These are phyloP conservation scores for Pseudopithomyces maydicus DNA, from an alignment of 2,329 filamentous ascomycete species.

Conservation along the genomic window DNA sequence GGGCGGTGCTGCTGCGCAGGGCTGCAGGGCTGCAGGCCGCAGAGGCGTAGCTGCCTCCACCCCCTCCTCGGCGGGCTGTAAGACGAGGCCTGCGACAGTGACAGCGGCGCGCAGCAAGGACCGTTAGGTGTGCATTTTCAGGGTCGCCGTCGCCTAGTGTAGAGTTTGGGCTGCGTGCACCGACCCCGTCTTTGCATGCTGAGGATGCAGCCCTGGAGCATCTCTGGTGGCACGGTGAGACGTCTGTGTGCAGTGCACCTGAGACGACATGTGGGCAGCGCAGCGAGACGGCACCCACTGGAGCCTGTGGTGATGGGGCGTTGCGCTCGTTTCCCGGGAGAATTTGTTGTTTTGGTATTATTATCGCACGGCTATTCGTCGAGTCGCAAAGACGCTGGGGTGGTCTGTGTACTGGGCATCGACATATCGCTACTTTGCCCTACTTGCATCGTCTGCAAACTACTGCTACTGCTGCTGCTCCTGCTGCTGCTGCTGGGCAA, in stretches of 20 bases:
- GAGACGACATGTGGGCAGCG: slow-evolving; percentile 4
- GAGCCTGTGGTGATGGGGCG: not conserved
- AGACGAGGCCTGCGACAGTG: not conserved
- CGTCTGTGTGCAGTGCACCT: slow-evolving; percentile 3
- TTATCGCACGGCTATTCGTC: slow-evolving; percentile 13
- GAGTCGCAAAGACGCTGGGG: slow-evolving; percentile 9
- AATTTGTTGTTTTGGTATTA: slow-evolving; percentile 23
- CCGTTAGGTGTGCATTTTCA: not conserved
- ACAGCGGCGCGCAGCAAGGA: not conserved
- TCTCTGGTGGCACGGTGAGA: slow-evolving; percentile 9
- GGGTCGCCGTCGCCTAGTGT: not conserved
- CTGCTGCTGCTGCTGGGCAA: slow-evolving; percentile 3
- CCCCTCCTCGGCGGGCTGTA: not conserved
- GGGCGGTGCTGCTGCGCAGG: not conserved
- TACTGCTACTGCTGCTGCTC: slow-evolving; percentile 5
- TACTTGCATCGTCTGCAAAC: slow-evolving; percentile 10
- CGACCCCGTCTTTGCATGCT: slow-evolving; percentile 3
- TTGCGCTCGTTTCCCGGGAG: slow-evolving; percentile 18
- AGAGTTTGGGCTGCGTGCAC: slow-evolving; percentile 4
- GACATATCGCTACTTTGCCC: slow-evolving; percentile 10
- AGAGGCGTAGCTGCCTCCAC: not conserved
- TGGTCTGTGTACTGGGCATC: slow-evolving; percentile 17
- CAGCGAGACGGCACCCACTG: not conserved
- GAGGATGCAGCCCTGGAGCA: slow-evolving; percentile 12
- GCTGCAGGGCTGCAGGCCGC: not conserved